Percentiles rank a stretch among this genome's conserved stretches.
Evolutionary conservation across 495 filamentous ascomycete genomes (phyloP).

Genomic region (Neurospora sp.): DNA sequence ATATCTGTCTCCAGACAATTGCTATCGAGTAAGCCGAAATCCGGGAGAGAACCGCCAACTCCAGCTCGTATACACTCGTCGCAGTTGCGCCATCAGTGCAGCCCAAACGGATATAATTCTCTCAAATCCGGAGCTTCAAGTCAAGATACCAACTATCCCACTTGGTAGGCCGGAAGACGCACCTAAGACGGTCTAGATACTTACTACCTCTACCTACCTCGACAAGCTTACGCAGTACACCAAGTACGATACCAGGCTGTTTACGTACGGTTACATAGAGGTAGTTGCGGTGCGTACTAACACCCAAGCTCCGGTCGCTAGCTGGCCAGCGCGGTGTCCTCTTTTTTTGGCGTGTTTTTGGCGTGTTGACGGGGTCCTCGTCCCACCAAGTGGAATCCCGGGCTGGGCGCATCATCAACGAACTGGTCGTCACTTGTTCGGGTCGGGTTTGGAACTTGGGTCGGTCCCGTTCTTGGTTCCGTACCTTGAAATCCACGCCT

Average conservation of each 20-base stretch:
- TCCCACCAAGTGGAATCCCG: background rate
- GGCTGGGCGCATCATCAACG: background rate
- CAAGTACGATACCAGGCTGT: background rate
- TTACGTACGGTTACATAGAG: background rate
- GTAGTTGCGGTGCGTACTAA: background rate
- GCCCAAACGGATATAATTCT: background rate
- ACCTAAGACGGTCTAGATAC: background rate
- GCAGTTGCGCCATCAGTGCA: background rate
- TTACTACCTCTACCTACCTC: background rate
- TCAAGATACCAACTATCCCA: background rate
- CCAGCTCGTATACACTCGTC: background rate
- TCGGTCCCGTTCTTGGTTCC: background rate
- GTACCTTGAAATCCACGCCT: background rate
- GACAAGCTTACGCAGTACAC: background rate
- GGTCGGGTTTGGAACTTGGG: background rate
- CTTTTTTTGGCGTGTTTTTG: background rate
- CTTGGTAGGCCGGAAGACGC: background rate
- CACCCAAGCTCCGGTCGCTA: background rate
- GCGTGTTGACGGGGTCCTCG: background rate
- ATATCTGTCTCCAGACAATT: background rate
- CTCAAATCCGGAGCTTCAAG: background rate
- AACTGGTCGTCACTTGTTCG: background rate
- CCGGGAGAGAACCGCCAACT: background rate
- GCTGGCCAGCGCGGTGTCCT: background rate
- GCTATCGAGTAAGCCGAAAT: background rate